A percentile compares a stretch with the other conserved stretches of the same genome.
Evolutionary conservation across 352 stramenopile genomes (phyloP).

Genomic region (Globisporangium cystogenes): DNA sequence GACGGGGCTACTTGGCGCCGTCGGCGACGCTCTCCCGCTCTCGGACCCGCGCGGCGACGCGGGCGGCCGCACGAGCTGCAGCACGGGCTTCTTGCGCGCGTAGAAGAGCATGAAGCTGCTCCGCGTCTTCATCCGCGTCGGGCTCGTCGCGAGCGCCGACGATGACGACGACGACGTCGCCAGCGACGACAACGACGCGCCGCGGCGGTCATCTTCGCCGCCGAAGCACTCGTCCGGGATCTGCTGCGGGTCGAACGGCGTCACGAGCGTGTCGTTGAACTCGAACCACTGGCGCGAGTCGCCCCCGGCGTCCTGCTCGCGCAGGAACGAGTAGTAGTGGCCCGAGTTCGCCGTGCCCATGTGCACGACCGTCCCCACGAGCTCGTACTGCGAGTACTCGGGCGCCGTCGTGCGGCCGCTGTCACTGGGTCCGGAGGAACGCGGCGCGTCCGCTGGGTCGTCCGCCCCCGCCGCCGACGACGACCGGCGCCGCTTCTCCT

Average conservation of each 20-base stretch:
- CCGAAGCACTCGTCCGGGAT: conserved; percentile 76
- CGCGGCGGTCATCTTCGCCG: conserved; percentile 34
- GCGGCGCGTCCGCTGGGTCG: conserved; percentile 4
- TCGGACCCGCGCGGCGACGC: background rate
- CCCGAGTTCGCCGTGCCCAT: conserved; percentile 84
- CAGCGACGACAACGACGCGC: conserved; percentile 7
- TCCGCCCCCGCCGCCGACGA: conserved; percentile 14
- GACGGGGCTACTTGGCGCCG: background rate
- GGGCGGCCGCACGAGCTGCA: conserved; percentile 15
- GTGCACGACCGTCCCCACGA: conserved; percentile 86
- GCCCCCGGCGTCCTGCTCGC: conserved; percentile 41
- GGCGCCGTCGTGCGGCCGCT: conserved; percentile 26
- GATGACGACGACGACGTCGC: conserved; percentile 14
- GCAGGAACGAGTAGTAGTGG: conserved; percentile 89
- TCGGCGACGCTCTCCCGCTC: background rate
- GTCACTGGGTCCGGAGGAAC: conserved; percentile 22
- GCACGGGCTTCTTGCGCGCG: conserved; percentile 39
- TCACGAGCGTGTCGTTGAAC: conserved; percentile 86
- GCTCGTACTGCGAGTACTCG: conserved; percentile 84
- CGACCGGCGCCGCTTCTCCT: conserved; percentile 43
- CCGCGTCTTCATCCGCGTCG: conserved; percentile 62
- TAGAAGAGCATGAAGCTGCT: conserved; percentile 90
- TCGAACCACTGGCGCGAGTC: conserved; percentile 66
- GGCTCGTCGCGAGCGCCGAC: background rate
- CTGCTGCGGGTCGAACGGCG: conserved; percentile 58